Percentiles rank a stretch among this genome's conserved stretches.
Conservation (phyloP, 805 yeast species). For the Naumovozyma baii region DNA sequence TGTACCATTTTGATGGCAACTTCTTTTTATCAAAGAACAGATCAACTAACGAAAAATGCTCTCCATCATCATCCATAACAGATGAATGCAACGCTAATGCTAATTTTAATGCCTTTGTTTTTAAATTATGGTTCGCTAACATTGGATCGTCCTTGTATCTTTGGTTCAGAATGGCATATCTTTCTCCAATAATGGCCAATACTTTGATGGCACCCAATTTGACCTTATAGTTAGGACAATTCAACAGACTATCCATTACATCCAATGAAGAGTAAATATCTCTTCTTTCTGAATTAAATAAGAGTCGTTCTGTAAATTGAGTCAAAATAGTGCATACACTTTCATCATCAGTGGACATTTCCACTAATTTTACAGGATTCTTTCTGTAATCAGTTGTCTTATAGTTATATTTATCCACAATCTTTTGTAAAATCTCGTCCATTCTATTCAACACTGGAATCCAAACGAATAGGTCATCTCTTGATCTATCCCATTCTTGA, state of each 20-base stretch:
- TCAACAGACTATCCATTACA: conserved; percentile 47
- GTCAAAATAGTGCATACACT: conserved; percentile 41
- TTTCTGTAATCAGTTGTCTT: conserved; percentile 31
- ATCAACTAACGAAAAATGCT: conserved; percentile 39
- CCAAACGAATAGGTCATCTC: conserved; percentile 70
- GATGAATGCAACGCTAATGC: conserved; percentile 48
- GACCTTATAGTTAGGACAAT: conserved; percentile 50
- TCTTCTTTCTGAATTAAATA: conserved; percentile 62
- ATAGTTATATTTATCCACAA: conserved; percentile 42
- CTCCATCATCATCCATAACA: conserved; percentile 30
- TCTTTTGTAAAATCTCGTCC: conserved; percentile 52
- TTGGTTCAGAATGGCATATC: conserved; percentile 37
- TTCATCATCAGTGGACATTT: conserved; percentile 40
- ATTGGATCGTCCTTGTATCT: conserved; percentile 20
- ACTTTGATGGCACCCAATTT: conserved; percentile 53
- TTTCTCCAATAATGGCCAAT: conserved; percentile 49
- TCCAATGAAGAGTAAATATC: conserved; percentile 59
- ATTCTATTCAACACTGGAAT: conserved; percentile 64
- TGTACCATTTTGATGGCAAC: conserved; percentile 49
- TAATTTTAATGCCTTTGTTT: conserved; percentile 41
- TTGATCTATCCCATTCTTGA: conserved; percentile 49
- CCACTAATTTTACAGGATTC: conserved; percentile 38
- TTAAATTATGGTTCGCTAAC: conserved; percentile 27
- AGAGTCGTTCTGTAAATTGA: conserved; percentile 49
- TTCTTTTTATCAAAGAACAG: conserved; percentile 35